phyloP scores from a whole-genome alignment of 2,329 filamentous ascomycete genomes.

The Clonostachys solani region DNA sequence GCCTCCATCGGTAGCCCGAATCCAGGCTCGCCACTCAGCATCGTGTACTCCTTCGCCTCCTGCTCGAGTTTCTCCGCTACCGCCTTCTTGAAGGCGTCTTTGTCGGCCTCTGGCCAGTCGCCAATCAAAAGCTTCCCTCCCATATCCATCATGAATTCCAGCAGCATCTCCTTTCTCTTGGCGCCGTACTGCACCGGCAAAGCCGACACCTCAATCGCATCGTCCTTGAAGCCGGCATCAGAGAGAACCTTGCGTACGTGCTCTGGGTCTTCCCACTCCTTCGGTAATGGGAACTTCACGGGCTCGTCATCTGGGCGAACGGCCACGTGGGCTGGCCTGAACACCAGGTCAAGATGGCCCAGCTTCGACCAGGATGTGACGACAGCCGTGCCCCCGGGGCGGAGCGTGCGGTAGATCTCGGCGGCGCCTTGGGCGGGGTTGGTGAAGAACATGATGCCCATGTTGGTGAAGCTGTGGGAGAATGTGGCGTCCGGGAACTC shows the following conservation, averaged over 20 bases:
- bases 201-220: neutral
- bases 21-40: neutral
- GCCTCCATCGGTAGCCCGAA: neutral
- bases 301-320: slow-evolving; percentile 4
- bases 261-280: neutral
- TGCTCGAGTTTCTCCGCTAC: neutral
- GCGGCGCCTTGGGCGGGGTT: slow-evolving; percentile 19
- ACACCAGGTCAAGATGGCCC: slow-evolving; percentile 3
- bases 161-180: neutral
- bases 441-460: slow-evolving; percentile 26
- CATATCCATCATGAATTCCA: neutral
- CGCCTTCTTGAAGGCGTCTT: neutral
- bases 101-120: neutral
- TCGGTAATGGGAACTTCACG: slow-evolving; percentile 2
- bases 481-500: slow-evolving; percentile 19
- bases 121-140: neutral
- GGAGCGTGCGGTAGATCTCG: slow-evolving; percentile 27
- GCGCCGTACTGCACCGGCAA: neutral
- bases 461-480: slow-evolving; percentile 27
- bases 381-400: slow-evolving; percentile 23
- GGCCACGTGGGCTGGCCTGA: slow-evolving; percentile 4
- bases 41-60: neutral
- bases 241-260: neutral
- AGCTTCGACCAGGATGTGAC: slow-evolving; percentile 18
- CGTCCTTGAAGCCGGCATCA: neutral